Evolutionary conservation across 2,329 filamentous ascomycete species (phyloP), one percentile per base, ranked within the genome.

Genomic region (Seiridium cupressi): DNA sequence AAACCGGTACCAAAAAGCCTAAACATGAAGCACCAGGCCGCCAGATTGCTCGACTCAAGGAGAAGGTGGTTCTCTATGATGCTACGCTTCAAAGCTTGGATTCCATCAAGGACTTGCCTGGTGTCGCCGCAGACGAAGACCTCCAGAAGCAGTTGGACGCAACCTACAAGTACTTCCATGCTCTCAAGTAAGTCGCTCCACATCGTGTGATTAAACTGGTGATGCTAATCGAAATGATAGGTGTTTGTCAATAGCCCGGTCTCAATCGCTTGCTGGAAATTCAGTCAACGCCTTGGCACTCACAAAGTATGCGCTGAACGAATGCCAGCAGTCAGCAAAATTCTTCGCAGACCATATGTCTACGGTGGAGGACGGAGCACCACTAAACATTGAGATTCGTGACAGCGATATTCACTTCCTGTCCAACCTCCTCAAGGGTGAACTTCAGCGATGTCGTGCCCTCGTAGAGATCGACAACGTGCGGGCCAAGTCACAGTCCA

Each of bases 41-140:
- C 63, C 92, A 91, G 72, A 79, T 97, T 56, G 88, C 89, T 10
- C 88, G 90, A 68, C 80, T 98, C 56, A 90, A 92, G 70, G 94
- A 98, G 73, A 89, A 92, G 68, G 87, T 91, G 11, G 93, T 94
- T 3, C 81, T 99, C 2, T 98, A 97, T 72, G 93, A 97, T 72
- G 92, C 92, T 32, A 96, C 90, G 7, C 77, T 97, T 32, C 92
- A 97, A 75, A 97, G 92, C 74, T 81, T 99, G 61, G 91, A 97
- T 65, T 92, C 93, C 4, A 88, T 97, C 73, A 92, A 90, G 68
- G 92, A 97, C 62, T 82, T 99, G 11, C 90, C 93, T 2, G 95
- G 95, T 74, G 91, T 97, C 18, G 92, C 92, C 42, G 90, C 92
- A 47, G 95, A 99, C 69, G 83, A 87, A 46, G 81, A 78, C 13